Evolutionary conservation across 176 grass and related monocot species (phyloP).

Genomic region (Cenchrus fungigraminus): DNA sequence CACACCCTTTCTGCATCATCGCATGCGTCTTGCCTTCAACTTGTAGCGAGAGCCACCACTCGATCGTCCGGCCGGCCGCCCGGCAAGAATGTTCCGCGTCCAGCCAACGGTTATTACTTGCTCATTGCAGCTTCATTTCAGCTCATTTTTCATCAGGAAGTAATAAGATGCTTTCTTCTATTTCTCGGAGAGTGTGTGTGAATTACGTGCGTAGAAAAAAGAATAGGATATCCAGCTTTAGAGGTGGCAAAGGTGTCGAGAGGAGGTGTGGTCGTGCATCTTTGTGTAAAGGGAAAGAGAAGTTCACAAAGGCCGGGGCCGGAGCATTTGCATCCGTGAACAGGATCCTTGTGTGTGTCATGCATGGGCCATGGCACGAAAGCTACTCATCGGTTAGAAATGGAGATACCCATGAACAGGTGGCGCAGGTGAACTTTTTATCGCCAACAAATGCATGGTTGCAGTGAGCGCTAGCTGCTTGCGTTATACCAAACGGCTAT

Average conservation of each 20-base stretch:
- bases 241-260: conserved; percentile 25
- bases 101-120: background rate
- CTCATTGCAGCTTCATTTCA: background rate
- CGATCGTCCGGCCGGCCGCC: background rate
- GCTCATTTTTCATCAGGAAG: background rate
- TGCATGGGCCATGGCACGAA: background rate
- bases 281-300: conserved; percentile 43
- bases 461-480: background rate
- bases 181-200: background rate
- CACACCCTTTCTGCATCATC: background rate
- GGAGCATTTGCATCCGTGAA: conserved; percentile 11
- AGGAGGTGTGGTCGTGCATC: conserved; percentile 37
- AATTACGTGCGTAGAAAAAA: conserved; percentile 19
- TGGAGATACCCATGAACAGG: conserved; percentile 11
- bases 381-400: background rate
- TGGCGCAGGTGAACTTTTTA: background rate
- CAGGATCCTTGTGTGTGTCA: conserved; percentile 8
- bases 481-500: background rate
- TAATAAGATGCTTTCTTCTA: background rate
- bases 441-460: background rate
- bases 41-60: background rate
- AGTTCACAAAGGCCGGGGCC: conserved; percentile 26
- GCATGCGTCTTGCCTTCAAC: background rate
- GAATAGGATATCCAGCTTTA: conserved; percentile 29
- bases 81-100: background rate